A percentile compares a stretch with the other conserved stretches of the same genome.
Evolutionary conservation across 2,329 filamentous ascomycete genomes (phyloP).

Genomic region (Spiromastix sp.): DNA sequence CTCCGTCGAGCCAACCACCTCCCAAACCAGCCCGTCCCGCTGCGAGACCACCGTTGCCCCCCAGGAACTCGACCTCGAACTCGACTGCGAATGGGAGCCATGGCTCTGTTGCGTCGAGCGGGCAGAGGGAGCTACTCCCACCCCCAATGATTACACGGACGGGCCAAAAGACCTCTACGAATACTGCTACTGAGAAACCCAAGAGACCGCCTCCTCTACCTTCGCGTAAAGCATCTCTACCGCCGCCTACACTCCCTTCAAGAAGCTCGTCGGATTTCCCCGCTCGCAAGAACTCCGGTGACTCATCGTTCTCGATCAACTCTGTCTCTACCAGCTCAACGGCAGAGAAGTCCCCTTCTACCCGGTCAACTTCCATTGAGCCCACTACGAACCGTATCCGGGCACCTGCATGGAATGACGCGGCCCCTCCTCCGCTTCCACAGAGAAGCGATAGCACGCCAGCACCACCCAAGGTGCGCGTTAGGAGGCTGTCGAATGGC

Average conservation of each 20-base stretch:
- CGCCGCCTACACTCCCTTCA: conserved; percentile 39
- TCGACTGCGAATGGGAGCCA: neutral
- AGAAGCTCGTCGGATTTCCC: conserved; percentile 29
- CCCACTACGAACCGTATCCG: conserved; percentile 22
- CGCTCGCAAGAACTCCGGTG: conserved; percentile 36
- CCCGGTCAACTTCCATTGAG: conserved; percentile 15
- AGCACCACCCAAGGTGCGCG: conserved; percentile 10
- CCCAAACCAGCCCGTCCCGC: conserved; percentile 16
- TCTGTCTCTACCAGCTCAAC: conserved; percentile 36
- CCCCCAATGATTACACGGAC: conserved; percentile 17
- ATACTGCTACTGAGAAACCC: conserved; percentile 9
- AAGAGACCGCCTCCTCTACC: conserved; percentile 35
- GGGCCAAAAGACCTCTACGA: conserved; percentile 14
- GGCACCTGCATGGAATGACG: conserved; percentile 48
- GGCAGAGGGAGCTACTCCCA: conserved; percentile 8
- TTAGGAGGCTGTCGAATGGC: conserved; percentile 4
- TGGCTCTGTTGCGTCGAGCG: neutral
- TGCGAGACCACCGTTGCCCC: conserved; percentile 16
- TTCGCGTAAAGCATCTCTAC: conserved; percentile 27
- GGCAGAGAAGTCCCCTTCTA: conserved; percentile 22
- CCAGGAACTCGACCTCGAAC: conserved; percentile 9
- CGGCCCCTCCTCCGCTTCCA: conserved; percentile 44
- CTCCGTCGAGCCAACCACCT: conserved; percentile 16
- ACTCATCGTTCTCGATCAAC: conserved; percentile 40
- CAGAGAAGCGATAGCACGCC: conserved; percentile 25